Evolutionary conservation across 2,329 filamentous ascomycete genomes (phyloP).

Genomic region (Fusarium sp.): DNA sequence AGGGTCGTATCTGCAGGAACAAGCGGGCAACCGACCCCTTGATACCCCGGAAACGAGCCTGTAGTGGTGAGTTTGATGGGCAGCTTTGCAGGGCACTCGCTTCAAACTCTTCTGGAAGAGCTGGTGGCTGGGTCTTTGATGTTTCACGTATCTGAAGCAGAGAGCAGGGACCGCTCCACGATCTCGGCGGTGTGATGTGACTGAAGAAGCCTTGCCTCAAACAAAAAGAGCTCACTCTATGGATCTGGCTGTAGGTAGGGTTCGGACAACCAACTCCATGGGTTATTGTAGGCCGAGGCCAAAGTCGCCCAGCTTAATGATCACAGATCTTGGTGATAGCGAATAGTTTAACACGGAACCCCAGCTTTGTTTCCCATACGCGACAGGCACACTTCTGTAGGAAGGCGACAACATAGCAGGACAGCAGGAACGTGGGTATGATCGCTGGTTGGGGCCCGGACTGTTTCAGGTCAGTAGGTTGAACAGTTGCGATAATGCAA

Average conservation of each 20-base stretch:
- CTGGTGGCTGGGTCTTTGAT: conserved; percentile 29
- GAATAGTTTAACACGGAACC: conserved; percentile 26
- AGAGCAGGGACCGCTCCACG: conserved; percentile 33
- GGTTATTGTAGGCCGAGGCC: neutral
- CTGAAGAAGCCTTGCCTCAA: neutral
- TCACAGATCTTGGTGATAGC: conserved; percentile 15
- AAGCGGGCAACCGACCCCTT: conserved; percentile 30
- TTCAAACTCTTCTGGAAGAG: conserved; percentile 47
- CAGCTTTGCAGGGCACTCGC: conserved; percentile 26
- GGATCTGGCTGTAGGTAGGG: conserved; percentile 7
- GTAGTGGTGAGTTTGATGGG: conserved; percentile 25
- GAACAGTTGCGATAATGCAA: conserved; percentile 28
- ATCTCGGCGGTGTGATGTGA: conserved; percentile 41
- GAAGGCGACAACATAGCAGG: conserved; percentile 14
- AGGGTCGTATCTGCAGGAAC: conserved; percentile 40
- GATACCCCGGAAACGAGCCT: conserved; percentile 41
- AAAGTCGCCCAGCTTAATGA: conserved; percentile 2
- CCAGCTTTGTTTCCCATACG: conserved; percentile 17
- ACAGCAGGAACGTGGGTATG: conserved; percentile 26
- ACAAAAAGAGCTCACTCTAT: conserved; percentile 2
- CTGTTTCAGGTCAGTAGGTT: conserved; percentile 43
- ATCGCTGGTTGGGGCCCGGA: conserved; percentile 24
- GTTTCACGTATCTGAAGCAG: conserved; percentile 46
- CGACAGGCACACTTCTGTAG: conserved; percentile 11
- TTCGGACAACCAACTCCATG: conserved; percentile 6